Evolutionary conservation across 371 early-diverging fungal species (phyloP).

Genomic region (Mucor lusitanicus): DNA sequence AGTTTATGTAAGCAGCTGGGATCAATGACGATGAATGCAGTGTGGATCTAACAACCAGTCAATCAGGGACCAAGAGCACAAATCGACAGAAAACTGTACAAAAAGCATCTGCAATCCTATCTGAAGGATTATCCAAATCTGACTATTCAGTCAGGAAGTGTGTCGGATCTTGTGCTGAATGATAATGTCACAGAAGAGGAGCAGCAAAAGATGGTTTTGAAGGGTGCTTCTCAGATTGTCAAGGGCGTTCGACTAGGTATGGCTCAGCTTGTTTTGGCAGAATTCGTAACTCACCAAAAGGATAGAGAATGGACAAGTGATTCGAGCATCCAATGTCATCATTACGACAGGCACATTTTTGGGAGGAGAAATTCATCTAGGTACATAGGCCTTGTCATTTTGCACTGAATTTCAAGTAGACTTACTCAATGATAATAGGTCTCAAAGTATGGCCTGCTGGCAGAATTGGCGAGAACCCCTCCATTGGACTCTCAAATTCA

Average conservation of each 20-base stretch:
- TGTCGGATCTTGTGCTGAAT: slow-evolving; percentile 69
- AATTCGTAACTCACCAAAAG: background rate
- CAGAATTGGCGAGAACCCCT: slow-evolving; percentile 76
- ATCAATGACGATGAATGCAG: background rate
- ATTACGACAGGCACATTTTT: slow-evolving; percentile 89
- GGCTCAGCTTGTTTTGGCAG: background rate
- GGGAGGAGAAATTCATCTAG: slow-evolving; percentile 83
- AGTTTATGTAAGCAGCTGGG: slow-evolving; percentile 62
- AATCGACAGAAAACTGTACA: slow-evolving; percentile 81
- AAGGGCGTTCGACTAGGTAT: slow-evolving; percentile 47
- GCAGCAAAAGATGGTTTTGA: slow-evolving; percentile 20
- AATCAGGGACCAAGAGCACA: slow-evolving; percentile 80
- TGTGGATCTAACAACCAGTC: background rate
- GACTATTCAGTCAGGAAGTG: slow-evolving; percentile 70
- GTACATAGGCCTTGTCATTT: slow-evolving; percentile 14
- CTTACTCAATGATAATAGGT: slow-evolving; percentile 34
- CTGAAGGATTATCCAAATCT: slow-evolving; percentile 71
- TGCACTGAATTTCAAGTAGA: too few relatives aligned
- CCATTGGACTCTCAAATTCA: slow-evolving; percentile 76
- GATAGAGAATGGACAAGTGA: slow-evolving; percentile 65
- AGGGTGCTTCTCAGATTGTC: slow-evolving; percentile 34
- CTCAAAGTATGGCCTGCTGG: slow-evolving; percentile 79
- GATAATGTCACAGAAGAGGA: slow-evolving; percentile 38
- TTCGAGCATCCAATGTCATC: slow-evolving; percentile 72
- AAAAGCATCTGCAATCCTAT: slow-evolving; percentile 69